phyloP scores from a whole-genome alignment of 805 yeast species.

The Kazachstania psychrophila region DNA sequence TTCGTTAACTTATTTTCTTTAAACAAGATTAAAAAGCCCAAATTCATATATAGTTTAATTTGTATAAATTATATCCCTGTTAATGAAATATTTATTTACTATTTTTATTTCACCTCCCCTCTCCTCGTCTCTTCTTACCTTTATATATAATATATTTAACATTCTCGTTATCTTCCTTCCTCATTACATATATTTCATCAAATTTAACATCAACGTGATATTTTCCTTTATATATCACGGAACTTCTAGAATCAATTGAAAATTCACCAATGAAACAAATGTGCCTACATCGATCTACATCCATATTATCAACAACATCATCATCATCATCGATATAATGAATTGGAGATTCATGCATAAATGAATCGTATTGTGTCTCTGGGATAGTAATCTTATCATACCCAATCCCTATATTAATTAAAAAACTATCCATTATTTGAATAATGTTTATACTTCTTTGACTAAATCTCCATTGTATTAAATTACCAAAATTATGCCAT shows the following conservation, averaged over 20 bases:
- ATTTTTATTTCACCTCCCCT: neutral
- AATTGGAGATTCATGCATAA: constrained; percentile 24
- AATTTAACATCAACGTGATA: constrained; percentile 26
- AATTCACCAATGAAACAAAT: constrained; percentile 28
- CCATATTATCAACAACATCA: constrained; percentile 1
- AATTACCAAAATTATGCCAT: constrained; percentile 22
- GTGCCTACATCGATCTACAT: constrained; percentile 16
- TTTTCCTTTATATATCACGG: constrained; percentile 24
- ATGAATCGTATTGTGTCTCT: constrained; percentile 18
- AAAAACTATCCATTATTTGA: constrained; percentile 9
- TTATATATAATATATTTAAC: constrained; percentile 24
- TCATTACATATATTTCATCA: constrained; percentile 23
- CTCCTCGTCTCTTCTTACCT: neutral
- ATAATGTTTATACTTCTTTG: constrained; percentile 18
- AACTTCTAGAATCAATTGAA: constrained; percentile 14
- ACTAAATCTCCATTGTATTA: constrained; percentile 22
- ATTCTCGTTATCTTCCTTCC: constrained; percentile 20
- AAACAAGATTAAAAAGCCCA: too few relatives aligned
- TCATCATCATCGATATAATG: constrained; percentile 11
- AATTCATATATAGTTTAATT: too few relatives aligned
- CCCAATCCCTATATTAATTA: constrained; percentile 17
- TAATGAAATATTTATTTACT: too few relatives aligned
- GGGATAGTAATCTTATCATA: constrained; percentile 23
- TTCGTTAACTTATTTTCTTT: too few relatives aligned
- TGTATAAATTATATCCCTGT: too few relatives aligned